Base-by-base conservation (phyloP, 2,329 filamentous ascomycete genomes). In the Knufia fluminis region DNA sequence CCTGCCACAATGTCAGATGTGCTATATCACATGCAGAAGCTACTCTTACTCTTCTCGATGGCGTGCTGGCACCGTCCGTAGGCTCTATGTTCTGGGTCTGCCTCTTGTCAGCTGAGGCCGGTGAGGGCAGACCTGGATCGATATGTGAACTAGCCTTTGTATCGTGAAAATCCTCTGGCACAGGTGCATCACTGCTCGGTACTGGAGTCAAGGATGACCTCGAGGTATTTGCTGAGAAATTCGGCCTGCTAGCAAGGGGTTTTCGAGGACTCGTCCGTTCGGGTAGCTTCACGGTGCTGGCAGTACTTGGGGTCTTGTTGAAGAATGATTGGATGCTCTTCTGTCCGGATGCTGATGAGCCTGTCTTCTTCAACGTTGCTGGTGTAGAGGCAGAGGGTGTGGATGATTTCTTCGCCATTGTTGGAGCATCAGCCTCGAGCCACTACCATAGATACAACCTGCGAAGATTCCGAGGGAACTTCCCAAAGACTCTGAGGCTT, bases 131-230 rank as follows among this genome's bases (percentile, higher is more conserved):
- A 68, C 71, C 72, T 65, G 74, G 73, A 59, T 75, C 69, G 59
- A 73, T 74, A 66, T 76, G 74, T 53, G 61, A 56, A 36, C 64
- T 66, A 51, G 68, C 68, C 54, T 68, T 60, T 38, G 39, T 36
- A 16, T 52, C 58, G 14, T 78, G 72, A 54, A 84, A 82, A 58
- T 85, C 80, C 54, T 86, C 80, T 0, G 83, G 80, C 47, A 83
- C 80, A 22, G 79, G 65, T 31, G 76, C 77, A 66, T 94, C 87
- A 66, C 88, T 94, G 66, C 86, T 94, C 3, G 88, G 84, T 4
- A 84, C 77, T 3, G 88, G 87, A 0, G 87, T 90, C 51, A 83
- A 69, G 32, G 71, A 69, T 51, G 60, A 68, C 52, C 60, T 68
- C 59, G 60, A 72, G 59, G 57, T 64, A 54, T 55, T 63, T 58